Evolutionary conservation across 2,329 filamentous ascomycete genomes (phyloP).

Genomic region (Verticillium klebahnii): DNA sequence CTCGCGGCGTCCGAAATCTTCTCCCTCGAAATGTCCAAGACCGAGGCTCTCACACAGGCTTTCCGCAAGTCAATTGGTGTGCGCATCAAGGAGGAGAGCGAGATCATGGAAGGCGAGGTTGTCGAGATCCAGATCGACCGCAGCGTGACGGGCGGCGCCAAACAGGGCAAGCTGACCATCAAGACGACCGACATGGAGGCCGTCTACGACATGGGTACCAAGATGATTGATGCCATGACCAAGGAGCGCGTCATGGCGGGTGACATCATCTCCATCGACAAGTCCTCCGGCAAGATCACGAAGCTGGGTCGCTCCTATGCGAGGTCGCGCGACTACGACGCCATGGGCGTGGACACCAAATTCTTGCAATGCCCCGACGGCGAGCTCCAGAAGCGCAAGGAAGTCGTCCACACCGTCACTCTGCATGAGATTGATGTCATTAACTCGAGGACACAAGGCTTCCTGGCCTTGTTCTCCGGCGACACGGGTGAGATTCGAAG

Average conservation of each 20-base stretch:
- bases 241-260: constrained; percentile 99
- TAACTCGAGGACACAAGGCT: constrained; percentile 97
- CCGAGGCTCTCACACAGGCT: constrained; percentile 95
- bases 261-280: constrained; percentile 98
- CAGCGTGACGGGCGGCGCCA: constrained; percentile 92
- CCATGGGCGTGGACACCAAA: constrained; percentile 97
- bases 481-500: constrained; percentile 97
- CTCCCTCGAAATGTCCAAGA: constrained; percentile 99
- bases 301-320: constrained; percentile 95
- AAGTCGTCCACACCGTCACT: constrained; percentile 94
- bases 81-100: constrained; percentile 96
- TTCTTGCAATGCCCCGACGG: constrained; percentile 97
- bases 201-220: constrained; percentile 98
- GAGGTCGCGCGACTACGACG: constrained; percentile 94
- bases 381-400: constrained; percentile 93
- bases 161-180: constrained; percentile 98
- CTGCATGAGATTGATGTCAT: constrained; percentile 99
- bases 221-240: constrained; percentile 99
- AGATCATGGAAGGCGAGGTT: constrained; percentile 98
- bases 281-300: constrained; percentile 95
- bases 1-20: constrained; percentile 96
- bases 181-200: constrained; percentile 99
- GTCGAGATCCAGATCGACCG: constrained; percentile 98
- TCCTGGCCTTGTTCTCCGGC: constrained; percentile 93
- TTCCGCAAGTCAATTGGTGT: constrained; percentile 98